These are phyloP conservation scores for Kwoniella pini DNA, from an alignment of 768 basidiomycete species.

Conservation along the genomic window DNA sequence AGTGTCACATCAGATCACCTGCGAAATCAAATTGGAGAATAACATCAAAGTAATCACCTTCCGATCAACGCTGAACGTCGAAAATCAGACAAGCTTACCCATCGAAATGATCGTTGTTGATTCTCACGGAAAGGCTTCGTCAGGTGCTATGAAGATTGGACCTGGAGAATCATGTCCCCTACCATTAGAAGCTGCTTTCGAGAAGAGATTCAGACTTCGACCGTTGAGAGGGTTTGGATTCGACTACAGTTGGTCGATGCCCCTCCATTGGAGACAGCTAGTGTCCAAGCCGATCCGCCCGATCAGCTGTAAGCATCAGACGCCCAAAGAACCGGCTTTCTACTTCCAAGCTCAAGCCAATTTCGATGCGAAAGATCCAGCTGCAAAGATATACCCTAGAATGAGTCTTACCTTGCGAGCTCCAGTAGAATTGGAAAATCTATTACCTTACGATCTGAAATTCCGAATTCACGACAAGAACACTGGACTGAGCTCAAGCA, in stretches of 20 bases:
- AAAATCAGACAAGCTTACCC: slow-evolving; percentile 87
- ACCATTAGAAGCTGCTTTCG: slow-evolving; percentile 84
- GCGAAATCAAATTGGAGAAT: slow-evolving; percentile 83
- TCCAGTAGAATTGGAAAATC: slow-evolving; percentile 91
- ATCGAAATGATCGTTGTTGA: slow-evolving; percentile 89
- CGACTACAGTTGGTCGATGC: slow-evolving; percentile 88
- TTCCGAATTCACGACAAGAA: slow-evolving; percentile 98
- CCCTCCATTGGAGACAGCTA: slow-evolving; percentile 86
- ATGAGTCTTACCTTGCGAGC: slow-evolving; percentile 83
- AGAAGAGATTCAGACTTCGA: slow-evolving; percentile 77
- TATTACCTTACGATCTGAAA: slow-evolving; percentile 88
- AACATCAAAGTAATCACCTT: slow-evolving; percentile 93
- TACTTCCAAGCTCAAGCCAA: slow-evolving; percentile 90
- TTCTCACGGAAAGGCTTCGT: slow-evolving; percentile 74
- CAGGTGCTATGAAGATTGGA: slow-evolving; percentile 80
- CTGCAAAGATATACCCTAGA: slow-evolving; percentile 71
- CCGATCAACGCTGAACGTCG: slow-evolving; percentile 85
- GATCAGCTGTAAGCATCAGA: slow-evolving; percentile 79
- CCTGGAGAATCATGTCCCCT: slow-evolving; percentile 86
- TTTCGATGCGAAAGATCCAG: slow-evolving; percentile 65
- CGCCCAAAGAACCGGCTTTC: slow-evolving; percentile 82
- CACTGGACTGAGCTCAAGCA: slow-evolving; percentile 88
- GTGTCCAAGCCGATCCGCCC: slow-evolving; percentile 68
- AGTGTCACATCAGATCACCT: slow-evolving; percentile 76
- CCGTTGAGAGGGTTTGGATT: slow-evolving; percentile 85